A percentile compares a stretch with the other conserved stretches of the same genome.
Evolutionary conservation across 129 eudicot genomes (phyloP).

Genomic region (Tanacetum coccineum): DNA sequence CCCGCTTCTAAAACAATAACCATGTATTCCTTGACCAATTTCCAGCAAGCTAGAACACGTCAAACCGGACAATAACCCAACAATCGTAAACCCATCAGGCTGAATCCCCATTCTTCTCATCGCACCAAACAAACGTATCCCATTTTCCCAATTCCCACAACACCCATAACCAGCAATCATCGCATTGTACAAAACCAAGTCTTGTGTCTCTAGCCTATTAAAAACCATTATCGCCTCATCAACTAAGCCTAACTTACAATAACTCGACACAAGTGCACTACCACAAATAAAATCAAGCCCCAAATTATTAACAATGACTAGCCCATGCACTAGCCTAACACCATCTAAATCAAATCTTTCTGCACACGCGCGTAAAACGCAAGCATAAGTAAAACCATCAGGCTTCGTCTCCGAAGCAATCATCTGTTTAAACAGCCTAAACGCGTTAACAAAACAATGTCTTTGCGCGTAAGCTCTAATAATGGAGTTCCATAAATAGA

Average conservation of each 20-base stretch:
- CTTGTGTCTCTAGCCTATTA: conserved; percentile 35
- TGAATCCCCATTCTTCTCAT: conserved; percentile 45
- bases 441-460: conserved; percentile 39
- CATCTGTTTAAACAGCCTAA: conserved; percentile 49
- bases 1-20: conserved; percentile 55
- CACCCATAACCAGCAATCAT: conserved; percentile 59
- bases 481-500: conserved; percentile 79
- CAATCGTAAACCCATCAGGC: conserved; percentile 80
- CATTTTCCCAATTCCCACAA: conserved; percentile 50
- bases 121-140: conserved; percentile 35
- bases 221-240: conserved; percentile 58
- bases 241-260: conserved; percentile 49
- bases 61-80: conserved; percentile 53
- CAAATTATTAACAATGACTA: conserved; percentile 41
- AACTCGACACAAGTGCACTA: conserved; percentile 74
- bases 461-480: conserved; percentile 69
- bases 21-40: conserved; percentile 59
- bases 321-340: conserved; percentile 54
- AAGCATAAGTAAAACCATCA: conserved; percentile 72
- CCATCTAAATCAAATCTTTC: conserved; percentile 39
- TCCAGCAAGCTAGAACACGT: conserved; percentile 35
- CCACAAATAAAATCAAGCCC: conserved; percentile 47
- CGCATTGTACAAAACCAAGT: conserved; percentile 67
- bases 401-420: conserved; percentile 51
- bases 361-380: conserved; percentile 54